These are phyloP conservation scores for Trypanosomatidae sp. DNA, from an alignment of 208 protist genomes.

Conservation along the genomic window DNA sequence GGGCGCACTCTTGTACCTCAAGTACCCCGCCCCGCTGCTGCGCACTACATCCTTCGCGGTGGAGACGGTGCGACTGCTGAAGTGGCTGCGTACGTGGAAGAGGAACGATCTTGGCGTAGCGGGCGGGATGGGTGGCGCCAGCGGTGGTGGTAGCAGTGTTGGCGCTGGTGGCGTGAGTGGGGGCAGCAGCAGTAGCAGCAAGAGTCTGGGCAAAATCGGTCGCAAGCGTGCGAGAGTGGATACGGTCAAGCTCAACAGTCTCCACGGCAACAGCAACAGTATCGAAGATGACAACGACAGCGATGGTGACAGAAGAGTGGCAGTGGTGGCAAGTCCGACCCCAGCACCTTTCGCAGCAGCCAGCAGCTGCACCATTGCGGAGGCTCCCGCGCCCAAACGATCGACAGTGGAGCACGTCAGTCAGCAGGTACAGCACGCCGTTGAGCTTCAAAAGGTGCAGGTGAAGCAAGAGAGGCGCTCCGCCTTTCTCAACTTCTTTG, in stretches of 20 bases:
- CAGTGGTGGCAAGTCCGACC: background rate
- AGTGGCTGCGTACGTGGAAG: slow-evolving; percentile 79
- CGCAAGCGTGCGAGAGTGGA: slow-evolving; percentile 20
- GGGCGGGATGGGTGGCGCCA: background rate
- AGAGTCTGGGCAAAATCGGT: background rate
- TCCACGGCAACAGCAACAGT: background rate
- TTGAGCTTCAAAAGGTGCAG: slow-evolving; percentile 1
- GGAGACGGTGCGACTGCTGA: slow-evolving; percentile 64
- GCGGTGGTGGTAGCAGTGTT: background rate
- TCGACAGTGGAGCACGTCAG: slow-evolving; percentile 10
- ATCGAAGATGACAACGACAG: background rate
- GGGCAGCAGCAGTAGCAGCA: background rate
- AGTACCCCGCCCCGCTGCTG: slow-evolving; percentile 79
- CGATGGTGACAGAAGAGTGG: background rate
- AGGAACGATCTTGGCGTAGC: slow-evolving; percentile 4
- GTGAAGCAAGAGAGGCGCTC: slow-evolving; percentile 13
- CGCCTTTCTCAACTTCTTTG: slow-evolving; percentile 36
- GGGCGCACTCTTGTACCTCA: slow-evolving; percentile 46
- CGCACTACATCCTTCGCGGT: slow-evolving; percentile 61
- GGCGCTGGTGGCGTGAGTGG: background rate
- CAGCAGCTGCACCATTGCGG: background rate
- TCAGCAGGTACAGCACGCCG: slow-evolving; percentile 1
- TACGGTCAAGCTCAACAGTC: background rate
- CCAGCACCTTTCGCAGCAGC: background rate
- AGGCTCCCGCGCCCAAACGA: background rate